Evolutionary conservation across 768 basidiomycete species (phyloP), one percentile per base, ranked within the genome.

Genomic region (Hygrophorus pudorinus): DNA sequence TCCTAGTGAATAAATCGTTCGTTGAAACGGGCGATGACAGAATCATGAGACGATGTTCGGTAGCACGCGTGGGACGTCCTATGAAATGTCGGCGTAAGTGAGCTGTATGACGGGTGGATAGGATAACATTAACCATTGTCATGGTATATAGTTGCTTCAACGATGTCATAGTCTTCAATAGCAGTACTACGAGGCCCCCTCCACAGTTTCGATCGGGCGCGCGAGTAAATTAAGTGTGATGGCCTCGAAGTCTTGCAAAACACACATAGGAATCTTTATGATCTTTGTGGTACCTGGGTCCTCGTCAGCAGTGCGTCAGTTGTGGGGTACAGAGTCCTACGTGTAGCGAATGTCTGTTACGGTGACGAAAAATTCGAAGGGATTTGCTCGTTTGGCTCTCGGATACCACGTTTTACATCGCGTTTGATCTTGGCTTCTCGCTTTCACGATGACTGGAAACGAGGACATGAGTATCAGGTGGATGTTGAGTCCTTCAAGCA

Each of bases 281-380:
- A 55, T 97, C 94, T 60, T 96, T 96, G 70, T 97, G 97, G 68
- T 97, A 93, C 38, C 85, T 84, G 47, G 40, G 9, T 14, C 34
- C 3, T 46, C 30, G 17, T 11, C 7, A 37, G 28, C 18, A n/a
- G 37, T 27, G 20, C 41, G 20, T 29, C 38, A 49, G n/a, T 27
- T 14, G n/a, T 38, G 12, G 18, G 12, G 33, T 5, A 24, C 17
- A 36, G 31, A 8, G 28, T 74, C 84, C 56, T 59, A 92, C 80
- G 88, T 91, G 69, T 99, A 99, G 45, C 94, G 82, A 47, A 99
- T 97, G 60, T 99, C 94, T 3, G 94, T 98, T n/a, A 97, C 93
- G 0, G 89, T 87, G 10, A 98, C 82, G 59, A 99, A 99, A 34
- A 98, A 88, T 66, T 99, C 96, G 60, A 99, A 98, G 1, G 96